A percentile compares a stretch with the other conserved stretches of the same genome.
Evolutionary conservation across 139 green algal species (phyloP).

Genomic region (Chlamydomonas sphaeroides): DNA sequence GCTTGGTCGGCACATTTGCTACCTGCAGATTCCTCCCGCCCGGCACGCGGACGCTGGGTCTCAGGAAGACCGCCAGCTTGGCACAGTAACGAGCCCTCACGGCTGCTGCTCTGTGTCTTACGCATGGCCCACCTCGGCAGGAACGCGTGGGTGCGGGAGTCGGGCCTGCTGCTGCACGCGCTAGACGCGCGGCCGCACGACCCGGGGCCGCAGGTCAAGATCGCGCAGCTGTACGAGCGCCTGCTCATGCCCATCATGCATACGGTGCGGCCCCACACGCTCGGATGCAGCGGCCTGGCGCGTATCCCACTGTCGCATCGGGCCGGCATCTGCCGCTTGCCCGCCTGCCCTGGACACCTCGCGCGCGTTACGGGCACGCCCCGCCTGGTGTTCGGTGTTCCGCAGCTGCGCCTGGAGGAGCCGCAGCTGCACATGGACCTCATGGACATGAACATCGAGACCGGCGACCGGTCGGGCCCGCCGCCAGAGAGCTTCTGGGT

Average conservation of each 20-base stretch:
- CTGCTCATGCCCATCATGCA: background rate
- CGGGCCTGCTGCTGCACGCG: background rate
- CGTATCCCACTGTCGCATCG: too few species aligned
- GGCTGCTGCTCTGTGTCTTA: background rate
- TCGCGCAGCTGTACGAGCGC: background rate
- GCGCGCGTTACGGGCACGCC: too few species aligned
- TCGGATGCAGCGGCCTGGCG: too few species aligned
- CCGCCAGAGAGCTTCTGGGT: background rate
- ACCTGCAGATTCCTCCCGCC: background rate
- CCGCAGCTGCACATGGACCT: background rate
- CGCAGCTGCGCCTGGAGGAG: too few species aligned
- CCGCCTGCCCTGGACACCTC: too few species aligned
- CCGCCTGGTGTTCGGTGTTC: too few species aligned
- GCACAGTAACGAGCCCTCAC: too few species aligned
- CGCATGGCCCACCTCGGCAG: too few species aligned
- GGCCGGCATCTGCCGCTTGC: background rate
- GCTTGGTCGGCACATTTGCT: too few species aligned
- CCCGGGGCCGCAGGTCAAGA: background rate
- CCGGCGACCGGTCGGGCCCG: background rate
- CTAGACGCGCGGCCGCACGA: constrained; percentile 28
- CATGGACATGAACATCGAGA: constrained; percentile 9
- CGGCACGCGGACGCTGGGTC: too few species aligned
- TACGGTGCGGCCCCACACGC: too few species aligned
- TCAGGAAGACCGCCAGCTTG: too few species aligned
- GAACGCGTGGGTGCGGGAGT: constrained; percentile 5